These are phyloP conservation scores for Scheffersomyces stambukii DNA, from an alignment of 1,139 yeast species.

Conservation along the genomic window DNA sequence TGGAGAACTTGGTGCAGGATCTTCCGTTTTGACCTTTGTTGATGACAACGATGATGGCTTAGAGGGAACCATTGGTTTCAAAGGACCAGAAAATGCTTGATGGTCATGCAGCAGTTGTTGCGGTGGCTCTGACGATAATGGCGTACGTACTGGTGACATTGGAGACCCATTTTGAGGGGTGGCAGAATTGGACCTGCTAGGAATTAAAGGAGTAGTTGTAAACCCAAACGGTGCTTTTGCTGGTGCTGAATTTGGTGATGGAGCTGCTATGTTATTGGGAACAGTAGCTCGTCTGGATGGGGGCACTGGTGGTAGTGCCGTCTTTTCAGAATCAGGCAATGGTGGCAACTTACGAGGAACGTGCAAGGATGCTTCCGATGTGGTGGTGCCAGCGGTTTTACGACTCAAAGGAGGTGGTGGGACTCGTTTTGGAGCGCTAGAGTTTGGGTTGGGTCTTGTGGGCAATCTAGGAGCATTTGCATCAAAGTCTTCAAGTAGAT, in stretches of 20 bases:
- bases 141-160: not conserved
- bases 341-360: slow-evolving; percentile 6
- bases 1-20: too few species aligned
- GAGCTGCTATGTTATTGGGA: slow-evolving; percentile 5
- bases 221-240: slow-evolving; percentile 39
- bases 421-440: slow-evolving; percentile 23
- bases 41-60: slow-evolving; percentile 29
- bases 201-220: slow-evolving; percentile 37
- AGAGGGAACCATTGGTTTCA: slow-evolving; percentile 34
- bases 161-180: slow-evolving; percentile 12
- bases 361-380: not conserved
- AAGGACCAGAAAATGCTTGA: slow-evolving; percentile 1
- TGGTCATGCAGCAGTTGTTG: slow-evolving; percentile 5
- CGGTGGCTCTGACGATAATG: slow-evolving; percentile 1
- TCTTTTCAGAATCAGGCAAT: slow-evolving; percentile 1
- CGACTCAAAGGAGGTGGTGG: slow-evolving; percentile 37
- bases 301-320: slow-evolving; percentile 13
- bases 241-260: slow-evolving; percentile 29
- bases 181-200: slow-evolving; percentile 30
- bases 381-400: slow-evolving; percentile 6
- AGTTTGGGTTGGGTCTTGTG: slow-evolving; percentile 12
- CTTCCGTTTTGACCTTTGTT: slow-evolving; percentile 9
- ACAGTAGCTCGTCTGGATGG: slow-evolving; percentile 5
- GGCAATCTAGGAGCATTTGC: slow-evolving; percentile 20
- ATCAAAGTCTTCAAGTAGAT: slow-evolving; percentile 28